phyloP scores from a whole-genome alignment of 345 rosid species.

The Salix udensis region DNA sequence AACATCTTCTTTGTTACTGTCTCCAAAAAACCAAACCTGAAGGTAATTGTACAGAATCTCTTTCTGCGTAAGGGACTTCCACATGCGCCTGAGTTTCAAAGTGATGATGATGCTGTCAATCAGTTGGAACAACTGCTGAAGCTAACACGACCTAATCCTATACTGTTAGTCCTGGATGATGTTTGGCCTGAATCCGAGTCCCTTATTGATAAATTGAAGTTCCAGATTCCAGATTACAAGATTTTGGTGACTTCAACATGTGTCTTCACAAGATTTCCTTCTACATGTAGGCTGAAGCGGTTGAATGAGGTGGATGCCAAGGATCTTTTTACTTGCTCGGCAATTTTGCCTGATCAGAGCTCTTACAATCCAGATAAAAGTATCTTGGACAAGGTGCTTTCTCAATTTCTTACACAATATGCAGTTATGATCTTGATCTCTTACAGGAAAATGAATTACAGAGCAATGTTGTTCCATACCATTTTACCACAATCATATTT shows the following conservation, averaged over 20 bases:
- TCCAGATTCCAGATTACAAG: conserved; percentile 13
- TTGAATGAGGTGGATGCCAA: conserved; percentile 12
- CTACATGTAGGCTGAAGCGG: conserved; percentile 8
- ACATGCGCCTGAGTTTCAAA: conserved; percentile 14
- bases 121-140: conserved; percentile 24
- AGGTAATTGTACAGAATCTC: conserved; percentile 33
- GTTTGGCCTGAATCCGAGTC: conserved; percentile 36
- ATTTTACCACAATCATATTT: too few relatives aligned
- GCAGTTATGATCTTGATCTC: neutral
- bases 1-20: conserved; percentile 48
- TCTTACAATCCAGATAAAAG: conserved; percentile 6
- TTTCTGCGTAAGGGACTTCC: conserved; percentile 14
- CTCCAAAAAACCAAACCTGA: conserved; percentile 38
- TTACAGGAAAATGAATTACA: too few relatives aligned
- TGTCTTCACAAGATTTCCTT: conserved; percentile 7
- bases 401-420: neutral
- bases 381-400: neutral
- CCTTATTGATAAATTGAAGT: conserved; percentile 14
- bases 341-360: conserved; percentile 1
- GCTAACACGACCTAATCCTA: conserved; percentile 18
- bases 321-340: conserved; percentile 20
- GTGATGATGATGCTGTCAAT: conserved; percentile 26
- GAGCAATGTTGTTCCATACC: too few relatives aligned
- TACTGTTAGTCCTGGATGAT: conserved; percentile 67
- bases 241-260: conserved; percentile 26